These are phyloP conservation scores for Fusarium papillatum DNA, from an alignment of 2,329 filamentous ascomycete genomes.

Conservation along the genomic window DNA sequence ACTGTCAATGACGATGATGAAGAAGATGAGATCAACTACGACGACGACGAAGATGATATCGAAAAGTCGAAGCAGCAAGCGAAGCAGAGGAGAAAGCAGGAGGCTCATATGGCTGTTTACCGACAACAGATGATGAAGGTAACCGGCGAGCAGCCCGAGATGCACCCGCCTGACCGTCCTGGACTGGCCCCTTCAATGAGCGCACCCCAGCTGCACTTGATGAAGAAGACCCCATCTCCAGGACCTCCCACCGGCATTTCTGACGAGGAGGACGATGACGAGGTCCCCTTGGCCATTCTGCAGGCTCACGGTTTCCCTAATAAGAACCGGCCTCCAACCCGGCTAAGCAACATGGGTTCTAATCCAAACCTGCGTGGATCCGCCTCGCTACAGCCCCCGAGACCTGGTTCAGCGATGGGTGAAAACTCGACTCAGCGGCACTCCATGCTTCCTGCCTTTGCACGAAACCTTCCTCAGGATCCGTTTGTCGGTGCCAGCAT, in stretches of 20 bases:
- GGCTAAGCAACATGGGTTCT: slow-evolving; percentile 74
- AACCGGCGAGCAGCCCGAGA: slow-evolving; percentile 74
- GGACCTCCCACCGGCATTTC: slow-evolving; percentile 64
- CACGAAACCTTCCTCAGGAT: slow-evolving; percentile 84
- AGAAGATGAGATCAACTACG: slow-evolving; percentile 75
- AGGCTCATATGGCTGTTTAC: slow-evolving; percentile 91
- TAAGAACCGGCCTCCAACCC: slow-evolving; percentile 81
- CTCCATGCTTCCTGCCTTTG: slow-evolving; percentile 81
- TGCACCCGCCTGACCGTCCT: slow-evolving; percentile 61
- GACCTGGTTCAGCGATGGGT: slow-evolving; percentile 69
- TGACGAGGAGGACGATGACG: slow-evolving; percentile 91
- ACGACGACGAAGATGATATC: slow-evolving; percentile 83
- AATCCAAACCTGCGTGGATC: slow-evolving; percentile 79
- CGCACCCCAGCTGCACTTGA: slow-evolving; percentile 68
- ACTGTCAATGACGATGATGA: slow-evolving; percentile 71
- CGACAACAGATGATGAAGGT: slow-evolving; percentile 98
- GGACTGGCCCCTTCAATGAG: slow-evolving; percentile 71
- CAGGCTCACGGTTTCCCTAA: slow-evolving; percentile 91
- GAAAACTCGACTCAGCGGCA: slow-evolving; percentile 55
- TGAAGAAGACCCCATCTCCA: slow-evolving; percentile 53
- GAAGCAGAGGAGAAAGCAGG: slow-evolving; percentile 87
- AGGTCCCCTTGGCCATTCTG: slow-evolving; percentile 87
- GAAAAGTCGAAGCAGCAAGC: slow-evolving; percentile 81
- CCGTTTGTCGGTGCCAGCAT: slow-evolving; percentile 87
- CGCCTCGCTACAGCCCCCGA: slow-evolving; percentile 55